Conservation (phyloP, 305 asterid genomes). For the Solanum hybrid region DNA sequence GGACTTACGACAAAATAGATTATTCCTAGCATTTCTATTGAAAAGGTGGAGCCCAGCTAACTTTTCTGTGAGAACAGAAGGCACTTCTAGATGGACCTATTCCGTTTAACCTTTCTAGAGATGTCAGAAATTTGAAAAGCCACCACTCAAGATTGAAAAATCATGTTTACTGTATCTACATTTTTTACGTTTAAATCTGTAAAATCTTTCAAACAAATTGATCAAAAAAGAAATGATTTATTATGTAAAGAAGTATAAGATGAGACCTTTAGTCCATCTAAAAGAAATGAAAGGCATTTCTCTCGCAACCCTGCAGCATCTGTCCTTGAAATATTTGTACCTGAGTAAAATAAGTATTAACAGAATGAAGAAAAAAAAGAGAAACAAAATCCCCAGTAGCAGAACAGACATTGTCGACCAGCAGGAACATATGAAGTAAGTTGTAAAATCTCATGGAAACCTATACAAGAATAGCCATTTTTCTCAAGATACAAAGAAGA, state of each 20-base stretch:
- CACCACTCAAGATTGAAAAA: not conserved
- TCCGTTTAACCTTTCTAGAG: not conserved
- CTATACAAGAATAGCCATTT: not conserved
- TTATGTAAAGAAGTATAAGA: not conserved
- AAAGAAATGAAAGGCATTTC: conserved; percentile 61
- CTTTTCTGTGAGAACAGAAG: not conserved
- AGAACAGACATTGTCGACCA: not conserved
- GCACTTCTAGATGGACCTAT: not conserved
- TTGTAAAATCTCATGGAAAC: not conserved
- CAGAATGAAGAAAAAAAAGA: not conserved
- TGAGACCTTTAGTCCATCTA: conserved; percentile 62
- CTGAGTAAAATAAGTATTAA: conserved; percentile 28
- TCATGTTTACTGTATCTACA: not conserved
- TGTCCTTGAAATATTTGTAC: conserved; percentile 66
- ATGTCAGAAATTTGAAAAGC: not conserved
- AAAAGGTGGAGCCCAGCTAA: not conserved
- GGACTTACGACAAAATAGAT: not conserved
- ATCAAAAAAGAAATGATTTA: not conserved
- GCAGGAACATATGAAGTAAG: not conserved
- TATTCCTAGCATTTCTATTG: not conserved
- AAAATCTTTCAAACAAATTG: not conserved
- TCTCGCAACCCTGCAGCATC: conserved; percentile 66
- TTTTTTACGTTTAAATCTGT: not conserved
- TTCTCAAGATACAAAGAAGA: not conserved
- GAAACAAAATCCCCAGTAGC: not conserved